Conservation (phyloP, 768 basidiomycete genomes). For the Phlegmacium glaucopus region DNA sequence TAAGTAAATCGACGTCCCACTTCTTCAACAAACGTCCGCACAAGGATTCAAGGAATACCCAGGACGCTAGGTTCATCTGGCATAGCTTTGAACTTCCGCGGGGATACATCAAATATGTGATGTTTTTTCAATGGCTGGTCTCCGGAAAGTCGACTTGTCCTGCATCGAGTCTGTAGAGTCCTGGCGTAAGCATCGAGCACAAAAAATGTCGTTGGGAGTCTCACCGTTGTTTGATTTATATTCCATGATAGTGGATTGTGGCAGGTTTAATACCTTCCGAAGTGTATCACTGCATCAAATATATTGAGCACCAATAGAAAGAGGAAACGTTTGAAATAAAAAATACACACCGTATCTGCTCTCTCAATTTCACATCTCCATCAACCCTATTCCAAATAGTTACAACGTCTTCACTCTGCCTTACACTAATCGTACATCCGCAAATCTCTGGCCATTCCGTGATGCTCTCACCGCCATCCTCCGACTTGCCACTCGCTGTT, state of each 20-base stretch:
- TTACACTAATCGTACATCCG: conserved; percentile 91
- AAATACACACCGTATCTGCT: conserved; percentile 71
- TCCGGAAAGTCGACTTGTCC: conserved; percentile 83
- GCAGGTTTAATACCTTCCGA: conserved; percentile 69
- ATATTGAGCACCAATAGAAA: conserved; percentile 5
- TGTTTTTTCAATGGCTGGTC: conserved; percentile 35
- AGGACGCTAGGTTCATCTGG: no score
- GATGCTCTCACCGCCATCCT: conserved; percentile 37
- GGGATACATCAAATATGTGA: conserved; percentile 8
- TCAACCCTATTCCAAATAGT: conserved; percentile 90
- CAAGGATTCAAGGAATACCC: no score
- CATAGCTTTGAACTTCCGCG: background rate
- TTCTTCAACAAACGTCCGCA: no score
- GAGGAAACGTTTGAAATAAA: background rate
- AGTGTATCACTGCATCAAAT: conserved; percentile 65
- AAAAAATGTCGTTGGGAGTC: conserved; percentile 11
- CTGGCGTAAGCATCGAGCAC: conserved; percentile 7
- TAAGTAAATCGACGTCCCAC: no score
- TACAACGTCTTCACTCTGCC: conserved; percentile 92
- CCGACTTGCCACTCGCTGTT: conserved; percentile 29
- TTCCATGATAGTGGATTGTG: conserved; percentile 80
- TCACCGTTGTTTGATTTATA: conserved; percentile 92
- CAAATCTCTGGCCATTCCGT: conserved; percentile 80
- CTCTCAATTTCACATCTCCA: conserved; percentile 68
- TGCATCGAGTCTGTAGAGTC: conserved; percentile 72